phyloP scores from a whole-genome alignment of 2,329 filamentous ascomycete genomes.

The Aspergillus ochraceus region DNA sequence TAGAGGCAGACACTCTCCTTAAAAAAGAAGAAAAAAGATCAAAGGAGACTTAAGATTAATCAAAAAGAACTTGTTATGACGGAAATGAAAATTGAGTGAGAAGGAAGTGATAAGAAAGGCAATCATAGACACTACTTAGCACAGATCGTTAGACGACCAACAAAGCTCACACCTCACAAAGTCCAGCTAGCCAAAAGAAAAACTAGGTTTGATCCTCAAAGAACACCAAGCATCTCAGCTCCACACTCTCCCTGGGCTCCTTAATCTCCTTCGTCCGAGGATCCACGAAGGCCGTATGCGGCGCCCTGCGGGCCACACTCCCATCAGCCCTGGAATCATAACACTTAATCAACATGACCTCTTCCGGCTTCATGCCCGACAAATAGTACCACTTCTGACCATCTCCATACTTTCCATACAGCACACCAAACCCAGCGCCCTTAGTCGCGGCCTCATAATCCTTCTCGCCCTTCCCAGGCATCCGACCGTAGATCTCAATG shows the following conservation, averaged over 20 bases:
- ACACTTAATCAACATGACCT: conserved; percentile 5
- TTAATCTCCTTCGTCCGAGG: neutral
- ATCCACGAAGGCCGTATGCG: conserved; percentile 7
- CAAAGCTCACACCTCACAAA: no score
- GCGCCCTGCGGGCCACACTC: neutral
- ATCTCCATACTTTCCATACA: neutral
- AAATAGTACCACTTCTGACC: conserved; percentile 8
- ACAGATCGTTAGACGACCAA: no score
- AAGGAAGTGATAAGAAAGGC: no score
- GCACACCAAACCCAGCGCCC: neutral
- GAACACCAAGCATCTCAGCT: conserved; percentile 7
- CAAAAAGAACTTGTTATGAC: no score
- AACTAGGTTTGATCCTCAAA: neutral
- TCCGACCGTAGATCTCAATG: neutral
- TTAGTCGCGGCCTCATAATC: neutral
- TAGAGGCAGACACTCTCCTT: no score
- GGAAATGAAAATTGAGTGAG: no score
- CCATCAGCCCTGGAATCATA: conserved; percentile 4
- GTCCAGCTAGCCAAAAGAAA: neutral
- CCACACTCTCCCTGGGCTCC: conserved; percentile 4
- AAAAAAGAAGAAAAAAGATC: no score
- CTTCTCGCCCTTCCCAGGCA: neutral
- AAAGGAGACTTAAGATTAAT: no score
- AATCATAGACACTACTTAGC: no score
- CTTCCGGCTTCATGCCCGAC: conserved; percentile 4